Evolutionary conservation across 2,329 filamentous ascomycete genomes (phyloP).

Genomic region (Colletotrichum agaves): DNA sequence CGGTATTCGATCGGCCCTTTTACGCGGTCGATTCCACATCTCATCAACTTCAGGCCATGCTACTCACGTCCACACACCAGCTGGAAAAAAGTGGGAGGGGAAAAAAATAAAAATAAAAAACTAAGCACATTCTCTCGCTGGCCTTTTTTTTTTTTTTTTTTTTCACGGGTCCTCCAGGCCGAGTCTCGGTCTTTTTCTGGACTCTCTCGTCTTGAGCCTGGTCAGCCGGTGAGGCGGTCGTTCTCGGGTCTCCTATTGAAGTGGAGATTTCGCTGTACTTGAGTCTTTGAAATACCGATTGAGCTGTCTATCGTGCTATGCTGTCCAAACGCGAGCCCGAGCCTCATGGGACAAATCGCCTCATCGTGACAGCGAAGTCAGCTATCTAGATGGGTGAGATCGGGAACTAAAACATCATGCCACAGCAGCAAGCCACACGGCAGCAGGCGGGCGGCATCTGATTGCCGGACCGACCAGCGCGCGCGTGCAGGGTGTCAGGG

Average conservation of each 20-base stretch:
- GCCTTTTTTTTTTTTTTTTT: not conserved
- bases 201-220: constrained; percentile 1
- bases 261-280: not conserved
- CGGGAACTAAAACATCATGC: constrained; percentile 10
- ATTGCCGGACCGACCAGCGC: constrained; percentile 31
- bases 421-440: constrained; percentile 2
- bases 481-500: constrained; percentile 19
- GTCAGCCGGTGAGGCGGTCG: constrained; percentile 6
- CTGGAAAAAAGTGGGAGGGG: too few species aligned
- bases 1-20: constrained; percentile 13
- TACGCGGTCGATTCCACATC: constrained; percentile 7
- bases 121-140: constrained; percentile 6
- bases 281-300: too few species aligned
- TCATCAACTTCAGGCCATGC: constrained; percentile 12
- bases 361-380: not conserved
- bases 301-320: too few species aligned
- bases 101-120: too few species aligned
- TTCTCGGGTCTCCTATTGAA: not conserved
- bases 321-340: too few species aligned
- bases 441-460: constrained; percentile 21
- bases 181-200: constrained; percentile 34
- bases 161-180: constrained; percentile 26
- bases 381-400: not conserved
- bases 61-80: not conserved
- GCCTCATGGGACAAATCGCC: not conserved